Conservation (phyloP, 495 filamentous ascomycete species). For the Penicillium flavigenum region DNA sequence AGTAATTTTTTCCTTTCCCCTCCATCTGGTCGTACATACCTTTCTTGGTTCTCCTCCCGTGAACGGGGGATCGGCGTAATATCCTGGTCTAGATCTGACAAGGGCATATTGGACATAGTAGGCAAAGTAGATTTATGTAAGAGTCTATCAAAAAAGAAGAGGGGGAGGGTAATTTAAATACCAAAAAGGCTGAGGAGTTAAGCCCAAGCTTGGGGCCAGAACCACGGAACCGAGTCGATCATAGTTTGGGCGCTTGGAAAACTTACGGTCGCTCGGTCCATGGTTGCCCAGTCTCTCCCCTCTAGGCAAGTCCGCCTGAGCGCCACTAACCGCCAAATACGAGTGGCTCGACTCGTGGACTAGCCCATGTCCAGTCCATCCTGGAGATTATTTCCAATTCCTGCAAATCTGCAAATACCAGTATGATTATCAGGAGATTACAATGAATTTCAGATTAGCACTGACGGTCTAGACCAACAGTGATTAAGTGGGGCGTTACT, state of each 20-base stretch:
- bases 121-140: not conserved
- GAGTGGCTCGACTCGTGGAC: conserved; percentile 9
- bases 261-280: conserved; percentile 23
- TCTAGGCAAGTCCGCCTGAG: conserved; percentile 19
- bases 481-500: conserved; percentile 6
- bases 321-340: conserved; percentile 21
- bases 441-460: no score
- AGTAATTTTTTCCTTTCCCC: not conserved
- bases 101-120: conserved; percentile 19
- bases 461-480: not conserved
- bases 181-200: conserved; percentile 2
- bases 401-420: not conserved
- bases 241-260: conserved; percentile 26
- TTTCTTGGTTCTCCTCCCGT: conserved; percentile 86
- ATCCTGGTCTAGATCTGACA: conserved; percentile 37
- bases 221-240: conserved; percentile 30
- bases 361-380: not conserved
- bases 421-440: no score
- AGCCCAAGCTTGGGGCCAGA: conserved; percentile 15
- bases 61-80: conserved; percentile 41
- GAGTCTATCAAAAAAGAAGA: not conserved
- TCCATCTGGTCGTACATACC: conserved; percentile 39
- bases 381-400: conserved; percentile 6
- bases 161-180: conserved; percentile 12
- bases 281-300: conserved; percentile 14